phyloP scores from a whole-genome alignment of 2,329 filamentous ascomycete species.

The Thermoascus crustaceus region DNA sequence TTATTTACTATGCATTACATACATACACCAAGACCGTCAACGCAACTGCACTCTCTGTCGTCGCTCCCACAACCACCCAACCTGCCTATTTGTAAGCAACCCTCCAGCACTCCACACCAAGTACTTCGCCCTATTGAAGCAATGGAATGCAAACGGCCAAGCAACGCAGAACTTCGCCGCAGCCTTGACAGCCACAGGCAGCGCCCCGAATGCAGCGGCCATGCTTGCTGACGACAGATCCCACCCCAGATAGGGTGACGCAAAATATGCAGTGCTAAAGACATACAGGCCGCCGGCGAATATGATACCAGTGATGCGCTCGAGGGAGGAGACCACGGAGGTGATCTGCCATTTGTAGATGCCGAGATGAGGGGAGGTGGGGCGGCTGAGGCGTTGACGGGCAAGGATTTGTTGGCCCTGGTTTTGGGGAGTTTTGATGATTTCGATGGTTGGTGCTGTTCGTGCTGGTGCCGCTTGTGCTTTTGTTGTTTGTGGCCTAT shows the following conservation, averaged over 20 bases:
- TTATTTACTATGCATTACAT: no score
- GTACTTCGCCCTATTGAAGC: constrained; percentile 57
- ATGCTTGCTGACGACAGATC: constrained; percentile 52
- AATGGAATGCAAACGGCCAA: constrained; percentile 57
- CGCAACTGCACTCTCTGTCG: no score
- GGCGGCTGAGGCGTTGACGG: constrained; percentile 66
- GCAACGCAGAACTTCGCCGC: constrained; percentile 48
- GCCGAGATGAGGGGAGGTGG: constrained; percentile 68
- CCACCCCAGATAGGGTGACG: constrained; percentile 61
- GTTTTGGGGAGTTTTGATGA: no score
- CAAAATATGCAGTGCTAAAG: constrained; percentile 68
- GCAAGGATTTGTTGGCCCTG: no score
- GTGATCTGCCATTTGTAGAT: constrained; percentile 78
- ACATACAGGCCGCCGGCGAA: constrained; percentile 65
- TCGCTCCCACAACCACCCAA: no score
- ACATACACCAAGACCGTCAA: no score
- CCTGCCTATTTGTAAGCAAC: background rate
- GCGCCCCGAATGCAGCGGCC: constrained; percentile 51
- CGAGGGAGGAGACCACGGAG: constrained; percentile 63
- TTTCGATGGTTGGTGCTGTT: no score
- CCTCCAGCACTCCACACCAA: constrained; percentile 54
- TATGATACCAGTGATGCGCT: constrained; percentile 67
- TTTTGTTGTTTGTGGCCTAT: no score
- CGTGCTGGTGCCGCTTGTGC: no score
- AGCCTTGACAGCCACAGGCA: constrained; percentile 49